A percentile compares a stretch with the other conserved stretches of the same genome.
Evolutionary conservation across 495 filamentous ascomycete genomes (phyloP).

Genomic region (Pyronema omphalodes): DNA sequence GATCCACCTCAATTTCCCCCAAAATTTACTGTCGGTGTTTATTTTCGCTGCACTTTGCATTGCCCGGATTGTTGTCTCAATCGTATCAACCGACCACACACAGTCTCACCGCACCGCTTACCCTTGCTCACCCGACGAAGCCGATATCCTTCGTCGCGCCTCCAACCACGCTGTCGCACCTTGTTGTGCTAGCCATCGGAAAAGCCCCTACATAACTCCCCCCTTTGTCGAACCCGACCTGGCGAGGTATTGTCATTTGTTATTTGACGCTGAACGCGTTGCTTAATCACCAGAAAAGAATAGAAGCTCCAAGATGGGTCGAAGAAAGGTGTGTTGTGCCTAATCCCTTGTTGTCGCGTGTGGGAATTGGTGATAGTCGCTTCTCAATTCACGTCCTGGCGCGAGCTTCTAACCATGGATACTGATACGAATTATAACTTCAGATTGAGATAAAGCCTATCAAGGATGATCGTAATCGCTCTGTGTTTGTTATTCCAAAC

Average conservation of each 20-base stretch:
- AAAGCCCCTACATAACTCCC: not conserved
- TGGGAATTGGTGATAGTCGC: not conserved
- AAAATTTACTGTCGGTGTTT: not conserved
- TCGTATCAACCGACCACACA: no score
- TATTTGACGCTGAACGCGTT: not conserved
- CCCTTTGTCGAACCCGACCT: not conserved
- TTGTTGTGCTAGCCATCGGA: not conserved
- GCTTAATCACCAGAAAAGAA: no score
- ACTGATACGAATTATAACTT: conserved; percentile 4
- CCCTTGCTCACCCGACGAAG: not conserved
- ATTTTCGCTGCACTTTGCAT: not conserved
- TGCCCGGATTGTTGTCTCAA: conserved; percentile 1
- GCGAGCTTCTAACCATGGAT: conserved; percentile 7
- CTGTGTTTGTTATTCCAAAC: conserved; percentile 53
- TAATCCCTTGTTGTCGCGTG: not conserved
- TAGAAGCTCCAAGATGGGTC: conserved; percentile 31
- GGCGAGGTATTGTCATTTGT: no score
- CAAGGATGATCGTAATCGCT: conserved; percentile 97
- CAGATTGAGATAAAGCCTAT: conserved; percentile 99
- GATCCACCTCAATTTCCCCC: no score
- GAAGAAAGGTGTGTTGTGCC: conserved; percentile 32
- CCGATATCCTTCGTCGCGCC: not conserved
- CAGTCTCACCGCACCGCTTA: conserved; percentile 1
- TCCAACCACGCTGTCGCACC: no score
- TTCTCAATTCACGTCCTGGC: not conserved